These are phyloP conservation scores for Simplicillium aogashimaense DNA, from an alignment of 2,329 filamentous ascomycete species.

Conservation along the genomic window DNA sequence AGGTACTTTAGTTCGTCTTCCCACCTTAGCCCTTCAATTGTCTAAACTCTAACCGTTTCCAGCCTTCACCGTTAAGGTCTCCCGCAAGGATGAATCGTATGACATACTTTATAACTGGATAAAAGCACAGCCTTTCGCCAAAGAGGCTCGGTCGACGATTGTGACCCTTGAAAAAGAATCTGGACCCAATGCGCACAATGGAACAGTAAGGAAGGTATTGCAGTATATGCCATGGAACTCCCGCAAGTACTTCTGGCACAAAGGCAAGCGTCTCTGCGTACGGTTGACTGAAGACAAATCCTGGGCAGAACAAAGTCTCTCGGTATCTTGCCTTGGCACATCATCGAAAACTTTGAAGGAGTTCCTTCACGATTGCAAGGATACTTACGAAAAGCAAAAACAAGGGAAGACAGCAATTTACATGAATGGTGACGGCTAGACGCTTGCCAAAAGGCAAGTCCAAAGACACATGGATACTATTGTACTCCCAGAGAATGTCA, in stretches of 20 bases:
- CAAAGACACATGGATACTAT: slow-evolving; percentile 12
- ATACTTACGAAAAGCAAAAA: slow-evolving; percentile 17
- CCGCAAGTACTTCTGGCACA: slow-evolving; percentile 7
- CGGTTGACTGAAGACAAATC: slow-evolving; percentile 4
- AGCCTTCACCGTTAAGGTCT: slow-evolving; percentile 11
- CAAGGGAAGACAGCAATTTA: slow-evolving; percentile 19
- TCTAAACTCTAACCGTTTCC: slow-evolving; percentile 4
- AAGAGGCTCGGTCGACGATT: background rate
- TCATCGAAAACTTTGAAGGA: slow-evolving; percentile 14
- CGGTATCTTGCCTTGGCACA: slow-evolving; percentile 13
- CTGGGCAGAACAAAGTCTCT: slow-evolving; percentile 11
- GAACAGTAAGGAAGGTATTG: slow-evolving; percentile 1
- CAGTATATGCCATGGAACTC: slow-evolving; percentile 1
- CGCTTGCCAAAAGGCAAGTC: slow-evolving; percentile 10
- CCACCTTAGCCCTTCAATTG: background rate
- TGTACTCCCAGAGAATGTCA: slow-evolving; percentile 8
- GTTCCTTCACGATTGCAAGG: slow-evolving; percentile 18
- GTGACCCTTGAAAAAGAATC: background rate
- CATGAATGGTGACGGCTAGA: slow-evolving; percentile 14
- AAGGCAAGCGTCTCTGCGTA: slow-evolving; percentile 6
- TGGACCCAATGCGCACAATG: background rate
- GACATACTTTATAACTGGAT: slow-evolving; percentile 1
- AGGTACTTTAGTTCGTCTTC: slow-evolving; percentile 1
- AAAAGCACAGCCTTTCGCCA: slow-evolving; percentile 1
- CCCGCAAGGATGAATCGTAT: background rate